Base-by-base conservation (phyloP, 2,329 filamentous ascomycete species). In the Talaromyces atroroseus region DNA sequence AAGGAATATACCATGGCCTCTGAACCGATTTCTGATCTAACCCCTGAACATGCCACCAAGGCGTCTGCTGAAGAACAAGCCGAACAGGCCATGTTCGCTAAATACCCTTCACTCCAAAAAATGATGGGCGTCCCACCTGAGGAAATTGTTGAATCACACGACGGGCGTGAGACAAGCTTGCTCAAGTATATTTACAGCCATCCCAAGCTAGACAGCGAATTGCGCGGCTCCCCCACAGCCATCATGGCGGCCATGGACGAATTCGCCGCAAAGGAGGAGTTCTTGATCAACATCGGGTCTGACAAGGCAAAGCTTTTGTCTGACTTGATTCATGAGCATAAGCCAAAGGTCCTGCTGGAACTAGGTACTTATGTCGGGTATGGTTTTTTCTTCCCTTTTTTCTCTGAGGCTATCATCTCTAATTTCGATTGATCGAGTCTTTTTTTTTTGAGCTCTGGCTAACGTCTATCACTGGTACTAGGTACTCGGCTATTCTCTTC, bases 201-300 rank as follows among this genome's bases (percentile, higher is more conserved):
- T 45, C 75, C 82, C 1, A 74, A 83, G 52, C 70, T 87, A 42
- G 78, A 83, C 3, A 50, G 47, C 26, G 72, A 81, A 57, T 77
- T 90, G 50, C 78, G 82, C 52, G 82, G 80, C 20, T 83, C 80
- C 6, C 86, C 87, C 0, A 65, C 76, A 12, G 76, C 76, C 54
- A 80, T 91, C 1, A 75, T 89, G 0, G 74, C 76, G 29, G 83
- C 81, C 44, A 88, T 90, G 67, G 87, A 90, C 65, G 82, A 86
- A 54, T 90, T 78, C 68, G 82, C 75, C 16, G 72, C 80, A 29
- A 84, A 80, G 2, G 78, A 82, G 62, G 88, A 85, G 66, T 89
- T 87, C 61, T 78, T 91, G 40, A 90, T 90, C 85, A 91, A 90
- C 61, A 82, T 91, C 1, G 87, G 88, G 46, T 80, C 85, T 64